Evolutionary conservation across 768 basidiomycete species (phyloP).

Genomic region (Leccinellum albellum): DNA sequence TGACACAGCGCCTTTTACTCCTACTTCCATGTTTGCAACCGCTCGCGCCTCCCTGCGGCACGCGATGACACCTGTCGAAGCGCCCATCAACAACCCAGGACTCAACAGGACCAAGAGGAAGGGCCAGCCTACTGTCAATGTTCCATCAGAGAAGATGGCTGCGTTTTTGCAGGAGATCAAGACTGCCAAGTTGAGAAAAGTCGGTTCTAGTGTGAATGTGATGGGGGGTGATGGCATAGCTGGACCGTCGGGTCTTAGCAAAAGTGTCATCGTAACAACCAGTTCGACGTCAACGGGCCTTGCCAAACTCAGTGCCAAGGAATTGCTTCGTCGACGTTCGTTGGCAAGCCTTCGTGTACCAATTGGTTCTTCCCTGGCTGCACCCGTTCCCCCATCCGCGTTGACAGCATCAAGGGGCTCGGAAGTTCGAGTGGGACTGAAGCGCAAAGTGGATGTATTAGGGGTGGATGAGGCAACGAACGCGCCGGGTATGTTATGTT

Average conservation of each 20-base stretch:
- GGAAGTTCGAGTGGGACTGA: conserved; percentile 19
- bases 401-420: conserved; percentile 7
- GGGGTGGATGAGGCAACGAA: conserved; percentile 24
- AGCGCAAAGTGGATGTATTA: conserved; percentile 31
- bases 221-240: conserved; percentile 20
- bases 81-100: conserved; percentile 55
- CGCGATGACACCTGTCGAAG: conserved; percentile 50
- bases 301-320: conserved; percentile 14
- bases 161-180: conserved; percentile 80
- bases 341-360: conserved; percentile 26
- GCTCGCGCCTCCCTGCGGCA: conserved; percentile 69
- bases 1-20: conserved; percentile 27
- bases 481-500: conserved; percentile 32
- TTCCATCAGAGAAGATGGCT: conserved; percentile 79
- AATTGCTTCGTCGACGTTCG: conserved; percentile 25
- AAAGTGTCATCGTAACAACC: conserved; percentile 22
- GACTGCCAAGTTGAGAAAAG: conserved; percentile 62
- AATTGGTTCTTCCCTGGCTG: conserved; percentile 22
- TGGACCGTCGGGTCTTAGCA: conserved; percentile 29
- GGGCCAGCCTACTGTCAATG: conserved; percentile 66
- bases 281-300: not conserved
- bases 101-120: conserved; percentile 37
- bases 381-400: conserved; percentile 10
- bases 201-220: conserved; percentile 29
- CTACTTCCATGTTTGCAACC: conserved; percentile 44